Conservation (phyloP, 148 eudicot genomes). For the Pharnaceum exiguum region DNA sequence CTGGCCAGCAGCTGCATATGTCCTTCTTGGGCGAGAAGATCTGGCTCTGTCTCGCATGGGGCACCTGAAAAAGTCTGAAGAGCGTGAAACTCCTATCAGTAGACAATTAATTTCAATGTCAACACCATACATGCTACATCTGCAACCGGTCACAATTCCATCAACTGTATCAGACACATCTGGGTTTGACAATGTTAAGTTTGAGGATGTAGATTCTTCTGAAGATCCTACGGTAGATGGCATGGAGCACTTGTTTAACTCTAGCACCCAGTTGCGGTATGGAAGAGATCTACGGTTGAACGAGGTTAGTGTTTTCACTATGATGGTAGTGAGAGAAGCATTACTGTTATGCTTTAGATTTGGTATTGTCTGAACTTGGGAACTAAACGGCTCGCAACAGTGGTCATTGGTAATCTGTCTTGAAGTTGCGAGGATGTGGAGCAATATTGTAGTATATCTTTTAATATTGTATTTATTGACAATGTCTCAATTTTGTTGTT, state of each 20-base stretch:
- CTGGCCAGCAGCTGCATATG: constrained; percentile 98
- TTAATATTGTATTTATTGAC: too few species aligned
- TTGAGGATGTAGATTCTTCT: constrained; percentile 62
- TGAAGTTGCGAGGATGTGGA: too few species aligned
- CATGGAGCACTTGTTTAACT: constrained; percentile 94
- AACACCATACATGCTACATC: constrained; percentile 85
- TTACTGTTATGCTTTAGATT: background rate
- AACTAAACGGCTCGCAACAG: too few species aligned
- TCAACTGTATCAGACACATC: constrained; percentile 63
- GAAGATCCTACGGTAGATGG: constrained; percentile 78
- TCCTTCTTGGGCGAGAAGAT: constrained; percentile 98
- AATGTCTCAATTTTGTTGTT: too few species aligned
- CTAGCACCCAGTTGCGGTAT: constrained; percentile 81
- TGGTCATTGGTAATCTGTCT: too few species aligned
- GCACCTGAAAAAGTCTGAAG: constrained; percentile 43
- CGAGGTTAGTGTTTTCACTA: constrained; percentile 52
- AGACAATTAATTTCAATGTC: constrained; percentile 73
- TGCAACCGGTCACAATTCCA: constrained; percentile 82
- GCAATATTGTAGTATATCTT: too few species aligned
- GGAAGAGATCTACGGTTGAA: constrained; percentile 95
- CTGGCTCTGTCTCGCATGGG: constrained; percentile 63
- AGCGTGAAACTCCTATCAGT: constrained; percentile 49
- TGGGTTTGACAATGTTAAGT: constrained; percentile 50
- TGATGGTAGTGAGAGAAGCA: background rate
- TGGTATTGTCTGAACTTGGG: too few species aligned